A percentile compares a stretch with the other conserved stretches of the same genome.
Conservation (phyloP, 768 basidiomycete genomes). For the Mycena pura region DNA sequence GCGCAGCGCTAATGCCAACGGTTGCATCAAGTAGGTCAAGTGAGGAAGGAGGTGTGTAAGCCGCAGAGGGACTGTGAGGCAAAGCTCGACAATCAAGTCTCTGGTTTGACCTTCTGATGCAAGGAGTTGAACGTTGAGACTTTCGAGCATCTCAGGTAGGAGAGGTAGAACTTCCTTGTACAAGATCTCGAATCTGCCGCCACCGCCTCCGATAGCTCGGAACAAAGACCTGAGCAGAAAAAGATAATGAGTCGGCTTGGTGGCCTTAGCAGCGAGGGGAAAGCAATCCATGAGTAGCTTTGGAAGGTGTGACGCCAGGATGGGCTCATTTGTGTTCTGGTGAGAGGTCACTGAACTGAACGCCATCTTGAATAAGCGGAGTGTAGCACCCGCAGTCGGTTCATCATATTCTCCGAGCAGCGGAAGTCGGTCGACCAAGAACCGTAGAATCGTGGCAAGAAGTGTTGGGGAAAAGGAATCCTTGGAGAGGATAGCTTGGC, state of each 20-base stretch:
- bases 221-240: slow-evolving; percentile 91
- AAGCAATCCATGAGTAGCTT: slow-evolving; percentile 97
- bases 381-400: slow-evolving; percentile 79
- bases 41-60: slow-evolving; percentile 96
- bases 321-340: slow-evolving; percentile 82
- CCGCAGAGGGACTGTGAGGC: slow-evolving; percentile 94
- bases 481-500: slow-evolving; percentile 81
- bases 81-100: slow-evolving; percentile 96
- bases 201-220: slow-evolving; percentile 89
- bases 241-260: slow-evolving; percentile 92
- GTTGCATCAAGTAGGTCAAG: slow-evolving; percentile 95
- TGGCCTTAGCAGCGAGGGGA: slow-evolving; percentile 88
- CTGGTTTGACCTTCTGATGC: slow-evolving; percentile 81
- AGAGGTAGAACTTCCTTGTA: slow-evolving; percentile 97
- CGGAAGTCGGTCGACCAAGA: slow-evolving; percentile 82
- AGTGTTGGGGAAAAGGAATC: slow-evolving; percentile 81
- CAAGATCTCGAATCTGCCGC: slow-evolving; percentile 90
- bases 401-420: slow-evolving; percentile 87
- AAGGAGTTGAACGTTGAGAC: slow-evolving; percentile 86
- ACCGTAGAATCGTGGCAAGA: slow-evolving; percentile 87
- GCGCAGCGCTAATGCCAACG: slow-evolving; percentile 87
- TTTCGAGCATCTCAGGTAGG: slow-evolving; percentile 96
- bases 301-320: slow-evolving; percentile 91
- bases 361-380: slow-evolving; percentile 94
- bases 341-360: slow-evolving; percentile 84